Conservation (phyloP, 768 basidiomycete species). For the Leccinum broughii region DNA sequence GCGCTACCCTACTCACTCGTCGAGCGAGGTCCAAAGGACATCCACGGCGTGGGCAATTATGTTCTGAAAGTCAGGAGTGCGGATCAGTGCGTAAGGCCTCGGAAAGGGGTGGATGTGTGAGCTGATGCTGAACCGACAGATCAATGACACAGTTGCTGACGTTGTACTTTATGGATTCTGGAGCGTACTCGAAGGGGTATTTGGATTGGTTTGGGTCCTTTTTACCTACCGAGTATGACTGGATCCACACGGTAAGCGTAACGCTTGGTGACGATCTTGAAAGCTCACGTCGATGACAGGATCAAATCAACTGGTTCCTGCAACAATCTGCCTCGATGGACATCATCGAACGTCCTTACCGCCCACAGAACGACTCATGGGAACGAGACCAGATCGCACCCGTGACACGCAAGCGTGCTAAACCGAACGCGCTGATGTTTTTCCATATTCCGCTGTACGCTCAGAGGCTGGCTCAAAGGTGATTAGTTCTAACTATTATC, state of each 20-base stretch:
- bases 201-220: constrained; percentile 60
- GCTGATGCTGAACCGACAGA: constrained; percentile 38
- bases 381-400: constrained; percentile 63
- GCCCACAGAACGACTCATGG: constrained; percentile 75
- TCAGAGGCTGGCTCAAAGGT: too few relatives aligned
- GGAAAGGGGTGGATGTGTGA: neutral
- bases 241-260: constrained; percentile 62
- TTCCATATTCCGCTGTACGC: constrained; percentile 95
- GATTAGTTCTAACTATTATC: neutral
- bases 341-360: constrained; percentile 81
- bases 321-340: constrained; percentile 76
- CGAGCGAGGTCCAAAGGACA: constrained; percentile 73
- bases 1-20: constrained; percentile 84
- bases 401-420: constrained; percentile 59
- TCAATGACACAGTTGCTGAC: constrained; percentile 89
- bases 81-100: constrained; percentile 64
- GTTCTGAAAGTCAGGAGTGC: constrained; percentile 80
- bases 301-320: constrained; percentile 90
- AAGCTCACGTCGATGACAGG: constrained; percentile 24
- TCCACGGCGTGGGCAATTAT: constrained; percentile 93
- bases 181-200: constrained; percentile 65
- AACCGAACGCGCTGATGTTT: constrained; percentile 96
- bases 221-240: constrained; percentile 80
- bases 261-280: neutral
- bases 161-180: constrained; percentile 90